Evolutionary conservation across 176 grass and related monocot species (phyloP).

Genomic region (Oryza punctata): DNA sequence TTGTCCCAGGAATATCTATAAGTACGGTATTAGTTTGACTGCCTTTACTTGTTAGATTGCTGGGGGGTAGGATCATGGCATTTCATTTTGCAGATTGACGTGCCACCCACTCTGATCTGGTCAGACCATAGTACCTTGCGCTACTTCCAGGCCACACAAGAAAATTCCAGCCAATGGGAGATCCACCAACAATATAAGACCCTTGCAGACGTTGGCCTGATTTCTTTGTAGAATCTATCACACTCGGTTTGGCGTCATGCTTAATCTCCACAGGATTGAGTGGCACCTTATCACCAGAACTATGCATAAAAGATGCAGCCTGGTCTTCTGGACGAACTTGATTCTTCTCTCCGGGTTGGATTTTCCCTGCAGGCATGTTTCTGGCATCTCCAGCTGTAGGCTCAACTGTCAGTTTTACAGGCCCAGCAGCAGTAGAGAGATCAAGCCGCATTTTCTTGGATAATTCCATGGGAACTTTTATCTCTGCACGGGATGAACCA

Average conservation of each 20-base stretch:
- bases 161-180: conserved; percentile 84
- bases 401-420: conserved; percentile 36
- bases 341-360: conserved; percentile 21
- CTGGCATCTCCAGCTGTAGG: conserved; percentile 8
- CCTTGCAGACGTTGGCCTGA: conserved; percentile 46
- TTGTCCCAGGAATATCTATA: conserved; percentile 29
- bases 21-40: background rate
- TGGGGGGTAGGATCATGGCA: background rate
- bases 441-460: conserved; percentile 53
- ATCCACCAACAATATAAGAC: conserved; percentile 82
- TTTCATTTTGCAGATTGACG: conserved; percentile 45
- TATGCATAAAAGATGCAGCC: conserved; percentile 24
- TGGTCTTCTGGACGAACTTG: conserved; percentile 25
- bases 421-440: conserved; percentile 34
- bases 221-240: conserved; percentile 41
- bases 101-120: conserved; percentile 56
- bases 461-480: conserved; percentile 58
- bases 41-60: conserved; percentile 1
- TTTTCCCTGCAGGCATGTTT: conserved; percentile 17
- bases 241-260: background rate
- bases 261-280: conserved; percentile 20
- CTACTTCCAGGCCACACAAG: conserved; percentile 69
- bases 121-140: conserved; percentile 60
- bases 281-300: conserved; percentile 22
- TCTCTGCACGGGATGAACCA: conserved; percentile 43